phyloP scores from a whole-genome alignment of 2,329 filamentous ascomycete species.

The Cladosporium sp. region DNA sequence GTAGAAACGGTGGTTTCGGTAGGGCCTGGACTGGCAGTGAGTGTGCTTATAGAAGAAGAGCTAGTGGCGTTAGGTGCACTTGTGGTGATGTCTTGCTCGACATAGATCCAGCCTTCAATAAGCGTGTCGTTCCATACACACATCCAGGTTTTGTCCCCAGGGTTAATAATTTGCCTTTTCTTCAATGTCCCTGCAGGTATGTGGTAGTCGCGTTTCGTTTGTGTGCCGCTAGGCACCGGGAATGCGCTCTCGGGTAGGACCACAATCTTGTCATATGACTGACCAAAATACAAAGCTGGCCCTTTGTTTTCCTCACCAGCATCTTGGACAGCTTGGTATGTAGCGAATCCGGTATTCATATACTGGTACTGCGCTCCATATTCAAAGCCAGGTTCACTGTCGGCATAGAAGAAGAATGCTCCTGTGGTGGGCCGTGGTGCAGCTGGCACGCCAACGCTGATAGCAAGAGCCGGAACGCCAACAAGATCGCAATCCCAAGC shows the following conservation, averaged over 20 bases:
- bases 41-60: slow-evolving; percentile 11
- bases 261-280: slow-evolving; percentile 61
- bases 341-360: slow-evolving; percentile 38
- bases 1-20: not conserved
- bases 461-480: slow-evolving; percentile 24
- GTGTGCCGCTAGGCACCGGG: not conserved
- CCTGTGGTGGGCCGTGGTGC: slow-evolving; percentile 20
- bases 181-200: slow-evolving; percentile 26
- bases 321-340: slow-evolving; percentile 55
- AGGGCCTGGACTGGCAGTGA: slow-evolving; percentile 7
- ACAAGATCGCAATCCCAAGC: slow-evolving; percentile 62
- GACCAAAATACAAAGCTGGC: slow-evolving; percentile 61
- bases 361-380: slow-evolving; percentile 58
- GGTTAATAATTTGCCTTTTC: slow-evolving; percentile 41
- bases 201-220: slow-evolving; percentile 10
- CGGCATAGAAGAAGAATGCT: slow-evolving; percentile 29
- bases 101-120: slow-evolving; percentile 64
- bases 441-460: slow-evolving; percentile 23
- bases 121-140: slow-evolving; percentile 67
- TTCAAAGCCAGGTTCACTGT: slow-evolving; percentile 33
- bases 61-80: slow-evolving; percentile 10
- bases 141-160: slow-evolving; percentile 63
- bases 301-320: slow-evolving; percentile 53
- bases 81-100: slow-evolving; percentile 47
- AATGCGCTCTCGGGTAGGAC: slow-evolving; percentile 44